Evolutionary conservation across 73 alveolate species (phyloP).

Genomic region (Stentor roeselii): DNA sequence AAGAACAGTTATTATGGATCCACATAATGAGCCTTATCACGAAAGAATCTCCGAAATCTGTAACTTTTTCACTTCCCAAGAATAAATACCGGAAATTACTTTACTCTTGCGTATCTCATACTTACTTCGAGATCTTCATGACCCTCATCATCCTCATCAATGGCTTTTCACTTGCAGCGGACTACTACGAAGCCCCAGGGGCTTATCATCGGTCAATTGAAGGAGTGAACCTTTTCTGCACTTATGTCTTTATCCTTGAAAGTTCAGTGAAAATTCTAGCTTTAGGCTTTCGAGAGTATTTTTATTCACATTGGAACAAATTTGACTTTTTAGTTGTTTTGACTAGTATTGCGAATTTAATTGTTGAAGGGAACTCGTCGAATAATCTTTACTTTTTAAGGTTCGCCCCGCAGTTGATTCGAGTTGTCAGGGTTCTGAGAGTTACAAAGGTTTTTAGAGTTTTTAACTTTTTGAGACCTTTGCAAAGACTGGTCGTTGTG

Average conservation of each 20-base stretch:
- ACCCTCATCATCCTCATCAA: slow-evolving; percentile 46
- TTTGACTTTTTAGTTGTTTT: slow-evolving; percentile 94
- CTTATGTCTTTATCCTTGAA: slow-evolving; percentile 78
- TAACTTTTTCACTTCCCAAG: slow-evolving; percentile 32
- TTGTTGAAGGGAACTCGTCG: slow-evolving; percentile 60
- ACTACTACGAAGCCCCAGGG: slow-evolving; percentile 60
- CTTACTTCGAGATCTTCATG: slow-evolving; percentile 70
- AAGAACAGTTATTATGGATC: slow-evolving; percentile 58
- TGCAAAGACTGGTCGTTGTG: slow-evolving; percentile 69
- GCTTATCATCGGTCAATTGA: slow-evolving; percentile 41
- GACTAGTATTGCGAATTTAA: slow-evolving; percentile 79
- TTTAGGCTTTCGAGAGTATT: slow-evolving; percentile 73
- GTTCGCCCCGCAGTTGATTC: slow-evolving; percentile 83
- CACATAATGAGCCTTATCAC: slow-evolving; percentile 44
- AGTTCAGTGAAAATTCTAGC: slow-evolving; percentile 75
- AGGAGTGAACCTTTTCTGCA: slow-evolving; percentile 64
- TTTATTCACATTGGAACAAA: slow-evolving; percentile 82
- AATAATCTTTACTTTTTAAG: slow-evolving; percentile 50
- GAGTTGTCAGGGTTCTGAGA: slow-evolving; percentile 92
- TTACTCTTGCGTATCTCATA: slow-evolving; percentile 62
- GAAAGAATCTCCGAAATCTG: slow-evolving; percentile 61
- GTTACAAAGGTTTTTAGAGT: slow-evolving; percentile 80
- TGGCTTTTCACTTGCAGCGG: slow-evolving; percentile 81
- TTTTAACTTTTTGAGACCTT: slow-evolving; percentile 77
- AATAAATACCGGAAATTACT: slow-evolving; percentile 78